Conservation (phyloP, 2,329 filamentous ascomycete genomes). For the Coniochaeta sp. region DNA sequence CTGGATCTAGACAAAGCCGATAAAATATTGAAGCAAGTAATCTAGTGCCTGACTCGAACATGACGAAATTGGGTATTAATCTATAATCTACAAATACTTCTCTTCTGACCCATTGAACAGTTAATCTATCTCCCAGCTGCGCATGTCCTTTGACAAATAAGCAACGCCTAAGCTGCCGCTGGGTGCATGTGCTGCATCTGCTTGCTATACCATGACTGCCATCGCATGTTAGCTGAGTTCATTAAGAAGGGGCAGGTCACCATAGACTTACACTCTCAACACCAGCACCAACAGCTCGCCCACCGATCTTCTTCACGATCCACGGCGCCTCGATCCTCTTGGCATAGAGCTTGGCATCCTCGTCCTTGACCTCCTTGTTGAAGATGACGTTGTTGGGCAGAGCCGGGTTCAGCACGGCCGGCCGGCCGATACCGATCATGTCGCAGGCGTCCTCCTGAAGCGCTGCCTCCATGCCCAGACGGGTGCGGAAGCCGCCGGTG, state of each 20-base stretch:
- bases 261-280: neutral
- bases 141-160: too few species aligned
- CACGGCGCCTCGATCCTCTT: slow-evolving; percentile 1
- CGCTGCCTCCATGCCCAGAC: slow-evolving; percentile 31
- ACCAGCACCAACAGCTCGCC: neutral
- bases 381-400: slow-evolving; percentile 27
- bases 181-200: neutral
- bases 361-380: slow-evolving; percentile 23
- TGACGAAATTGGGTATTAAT: neutral
- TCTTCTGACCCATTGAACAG: too few species aligned
- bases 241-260: neutral
- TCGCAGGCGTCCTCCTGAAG: slow-evolving; percentile 30
- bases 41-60: too few species aligned
- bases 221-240: neutral
- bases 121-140: too few species aligned
- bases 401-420: slow-evolving; percentile 27
- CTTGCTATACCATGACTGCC: slow-evolving; percentile 1
- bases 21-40: too few species aligned
- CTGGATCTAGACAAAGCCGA: neutral
- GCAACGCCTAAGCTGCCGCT: neutral
- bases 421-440: slow-evolving; percentile 30
- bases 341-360: slow-evolving; percentile 22
- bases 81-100: neutral
- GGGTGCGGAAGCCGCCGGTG: slow-evolving; percentile 54
- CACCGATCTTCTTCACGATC: neutral